A percentile compares a stretch with the other conserved stretches of the same genome.
Evolutionary conservation across 108 stramenopile species (phyloP).

Genomic region (Cyclotella sp.): DNA sequence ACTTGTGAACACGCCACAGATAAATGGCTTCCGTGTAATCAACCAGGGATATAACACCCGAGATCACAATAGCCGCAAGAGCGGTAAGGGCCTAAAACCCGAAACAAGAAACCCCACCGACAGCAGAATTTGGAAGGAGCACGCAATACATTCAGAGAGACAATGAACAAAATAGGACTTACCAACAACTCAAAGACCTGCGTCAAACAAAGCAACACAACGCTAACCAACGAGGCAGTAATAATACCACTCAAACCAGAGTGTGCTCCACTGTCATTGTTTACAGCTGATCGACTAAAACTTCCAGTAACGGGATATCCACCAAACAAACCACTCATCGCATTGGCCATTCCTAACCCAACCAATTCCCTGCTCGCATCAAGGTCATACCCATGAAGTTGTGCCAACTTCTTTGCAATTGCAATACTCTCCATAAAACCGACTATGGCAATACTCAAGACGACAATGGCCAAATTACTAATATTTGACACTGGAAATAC

Average conservation of each 20-base stretch:
- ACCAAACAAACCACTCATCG: constrained; percentile 68
- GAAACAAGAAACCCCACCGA: background rate
- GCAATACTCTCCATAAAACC: constrained; percentile 86
- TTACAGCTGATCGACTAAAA: constrained; percentile 81
- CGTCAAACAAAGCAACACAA: constrained; percentile 80
- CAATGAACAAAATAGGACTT: background rate
- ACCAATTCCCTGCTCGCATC: constrained; percentile 77
- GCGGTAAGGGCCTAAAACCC: constrained; percentile 38
- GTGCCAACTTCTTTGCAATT: constrained; percentile 76
- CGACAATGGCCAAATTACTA: constrained; percentile 38
- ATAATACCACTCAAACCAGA: constrained; percentile 71
- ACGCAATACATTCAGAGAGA: background rate
- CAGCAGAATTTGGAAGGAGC: background rate
- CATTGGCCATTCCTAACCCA: constrained; percentile 79
- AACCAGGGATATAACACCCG: constrained; percentile 66
- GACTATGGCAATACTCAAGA: constrained; percentile 61
- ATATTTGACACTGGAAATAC: constrained; percentile 2
- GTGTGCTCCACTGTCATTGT: constrained; percentile 71
- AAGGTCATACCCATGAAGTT: constrained; percentile 77
- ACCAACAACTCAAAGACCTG: constrained; percentile 74
- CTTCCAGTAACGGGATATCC: constrained; percentile 74
- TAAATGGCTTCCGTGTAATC: constrained; percentile 67
- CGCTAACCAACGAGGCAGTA: constrained; percentile 63
- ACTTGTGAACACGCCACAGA: constrained; percentile 69
- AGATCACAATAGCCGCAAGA: constrained; percentile 75